phyloP scores from a whole-genome alignment of 257 asterid species.

The Avicennia marina region DNA sequence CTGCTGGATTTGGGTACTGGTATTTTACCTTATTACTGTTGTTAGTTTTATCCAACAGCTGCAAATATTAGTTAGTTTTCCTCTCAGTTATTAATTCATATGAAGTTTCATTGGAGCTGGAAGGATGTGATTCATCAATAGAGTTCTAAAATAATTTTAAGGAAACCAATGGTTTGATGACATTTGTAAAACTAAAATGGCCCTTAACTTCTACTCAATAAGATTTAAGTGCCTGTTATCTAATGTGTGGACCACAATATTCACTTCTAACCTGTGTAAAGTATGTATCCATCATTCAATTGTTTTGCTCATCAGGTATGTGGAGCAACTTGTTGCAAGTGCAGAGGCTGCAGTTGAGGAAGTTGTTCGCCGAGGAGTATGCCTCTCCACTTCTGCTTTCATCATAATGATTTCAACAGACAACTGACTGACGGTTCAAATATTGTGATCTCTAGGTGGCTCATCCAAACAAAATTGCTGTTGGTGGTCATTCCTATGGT shows the following conservation, averaged over 20 bases:
- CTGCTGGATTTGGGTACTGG: background rate
- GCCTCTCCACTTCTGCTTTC: conserved; percentile 28
- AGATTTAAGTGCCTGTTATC: background rate
- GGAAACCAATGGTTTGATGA: background rate
- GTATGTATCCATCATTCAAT: background rate
- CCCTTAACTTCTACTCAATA: background rate
- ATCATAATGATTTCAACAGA: background rate
- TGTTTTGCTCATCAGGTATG: conserved; percentile 51
- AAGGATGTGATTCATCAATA: background rate
- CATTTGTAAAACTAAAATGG: background rate
- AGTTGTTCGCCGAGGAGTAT: conserved; percentile 90
- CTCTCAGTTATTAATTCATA: background rate
- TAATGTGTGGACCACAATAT: background rate
- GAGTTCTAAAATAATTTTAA: background rate
- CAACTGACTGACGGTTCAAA: conserved; percentile 15
- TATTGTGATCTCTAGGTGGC: conserved; percentile 65
- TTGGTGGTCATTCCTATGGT: conserved; percentile 98
- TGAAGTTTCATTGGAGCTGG: background rate
- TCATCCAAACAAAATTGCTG: conserved; percentile 80
- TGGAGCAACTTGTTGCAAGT: conserved; percentile 94
- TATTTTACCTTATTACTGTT: conserved; percentile 2
- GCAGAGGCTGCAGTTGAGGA: conserved; percentile 99
- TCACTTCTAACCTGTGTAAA: background rate
- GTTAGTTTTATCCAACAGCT: no score
- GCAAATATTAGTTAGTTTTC: no score